These are phyloP conservation scores for Rugonectria rugulosa DNA, from an alignment of 2,329 filamentous ascomycete species.

Conservation along the genomic window DNA sequence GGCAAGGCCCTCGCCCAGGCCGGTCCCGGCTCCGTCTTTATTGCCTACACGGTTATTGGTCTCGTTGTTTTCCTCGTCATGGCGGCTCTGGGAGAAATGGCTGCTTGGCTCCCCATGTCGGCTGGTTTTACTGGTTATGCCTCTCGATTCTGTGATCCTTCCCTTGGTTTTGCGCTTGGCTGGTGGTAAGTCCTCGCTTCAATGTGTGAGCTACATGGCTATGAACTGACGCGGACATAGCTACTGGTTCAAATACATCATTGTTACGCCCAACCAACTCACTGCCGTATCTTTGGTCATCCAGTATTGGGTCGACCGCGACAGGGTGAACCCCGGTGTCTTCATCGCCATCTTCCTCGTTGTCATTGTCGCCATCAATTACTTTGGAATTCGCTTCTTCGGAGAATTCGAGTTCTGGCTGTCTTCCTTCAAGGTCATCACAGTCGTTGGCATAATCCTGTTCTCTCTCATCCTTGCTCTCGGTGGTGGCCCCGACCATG, in stretches of 20 bases:
- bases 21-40: constrained; percentile 71
- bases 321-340: constrained; percentile 76
- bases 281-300: constrained; percentile 81
- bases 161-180: constrained; percentile 80
- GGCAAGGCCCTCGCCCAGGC: constrained; percentile 61
- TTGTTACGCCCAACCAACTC: constrained; percentile 83
- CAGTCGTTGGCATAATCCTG: constrained; percentile 71
- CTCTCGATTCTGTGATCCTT: constrained; percentile 79
- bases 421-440: constrained; percentile 71
- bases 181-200: constrained; percentile 63
- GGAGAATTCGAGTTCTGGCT: constrained; percentile 71
- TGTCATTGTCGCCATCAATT: constrained; percentile 70
- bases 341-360: constrained; percentile 78
- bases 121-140: constrained; percentile 85
- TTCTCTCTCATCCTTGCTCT: constrained; percentile 69
- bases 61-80: constrained; percentile 81
- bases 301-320: constrained; percentile 74
- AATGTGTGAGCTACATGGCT: background rate
- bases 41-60: constrained; percentile 74
- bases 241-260: constrained; percentile 81
- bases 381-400: constrained; percentile 72
- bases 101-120: constrained; percentile 78
- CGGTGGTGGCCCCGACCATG: constrained; percentile 69
- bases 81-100: constrained; percentile 84
- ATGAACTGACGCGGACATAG: constrained; percentile 35